phyloP scores from a whole-genome alignment of 75 land plant species.

The Cunninghamia lanceolata region DNA sequence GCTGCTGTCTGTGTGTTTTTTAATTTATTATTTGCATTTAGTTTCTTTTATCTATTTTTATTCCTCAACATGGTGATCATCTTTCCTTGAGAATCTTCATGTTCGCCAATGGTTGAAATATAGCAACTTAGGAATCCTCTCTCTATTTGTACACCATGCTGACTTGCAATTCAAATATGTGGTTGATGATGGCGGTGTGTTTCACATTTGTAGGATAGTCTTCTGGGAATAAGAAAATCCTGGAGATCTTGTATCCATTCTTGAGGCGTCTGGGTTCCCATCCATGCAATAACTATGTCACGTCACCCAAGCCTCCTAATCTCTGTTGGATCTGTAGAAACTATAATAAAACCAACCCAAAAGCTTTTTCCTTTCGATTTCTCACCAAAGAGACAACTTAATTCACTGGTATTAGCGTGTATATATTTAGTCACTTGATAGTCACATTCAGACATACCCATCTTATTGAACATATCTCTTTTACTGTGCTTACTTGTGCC shows the following conservation, averaged over 20 bases:
- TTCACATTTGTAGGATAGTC: background rate
- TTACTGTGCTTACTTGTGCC: conserved; percentile 21
- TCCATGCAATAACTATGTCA: conserved; percentile 30
- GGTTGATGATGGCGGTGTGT: background rate
- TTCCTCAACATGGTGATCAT: too few relatives aligned
- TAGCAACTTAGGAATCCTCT: background rate
- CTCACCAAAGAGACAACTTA: background rate
- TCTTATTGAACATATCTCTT: conserved; percentile 8
- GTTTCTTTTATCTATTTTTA: conserved; percentile 12
- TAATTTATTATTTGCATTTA: too few relatives aligned
- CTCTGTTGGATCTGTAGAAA: conserved; percentile 14
- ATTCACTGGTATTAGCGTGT: conserved; percentile 17
- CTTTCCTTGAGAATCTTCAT: background rate
- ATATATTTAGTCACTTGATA: conserved; percentile 29
- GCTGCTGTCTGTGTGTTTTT: too few relatives aligned
- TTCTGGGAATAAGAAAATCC: background rate
- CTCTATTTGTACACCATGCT: background rate
- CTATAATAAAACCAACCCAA: conserved; percentile 30
- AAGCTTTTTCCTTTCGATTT: background rate
- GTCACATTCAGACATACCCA: conserved; percentile 9
- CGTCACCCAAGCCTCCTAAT: conserved; percentile 26
- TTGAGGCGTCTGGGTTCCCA: conserved; percentile 26
- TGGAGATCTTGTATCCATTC: conserved; percentile 22
- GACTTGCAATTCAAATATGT: background rate
- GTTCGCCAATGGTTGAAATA: background rate